phyloP scores from a whole-genome alignment of 352 stramenopile species.

The Phytophthora cryptogea region DNA sequence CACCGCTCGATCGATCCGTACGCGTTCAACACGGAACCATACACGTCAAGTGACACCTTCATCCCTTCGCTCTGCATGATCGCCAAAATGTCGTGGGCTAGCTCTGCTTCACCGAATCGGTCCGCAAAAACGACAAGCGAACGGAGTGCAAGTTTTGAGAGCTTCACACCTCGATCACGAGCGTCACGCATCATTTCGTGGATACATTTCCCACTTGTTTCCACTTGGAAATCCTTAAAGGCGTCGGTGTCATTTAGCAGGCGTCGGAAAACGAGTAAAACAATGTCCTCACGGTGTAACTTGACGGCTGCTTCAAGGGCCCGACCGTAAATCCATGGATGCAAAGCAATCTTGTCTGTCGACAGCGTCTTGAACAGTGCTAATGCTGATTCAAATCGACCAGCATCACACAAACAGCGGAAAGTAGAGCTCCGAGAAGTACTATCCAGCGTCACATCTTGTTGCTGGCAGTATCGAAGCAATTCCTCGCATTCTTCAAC shows the following conservation, averaged over 20 bases:
- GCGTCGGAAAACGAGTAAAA: slow-evolving; percentile 1
- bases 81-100: slow-evolving; percentile 2
- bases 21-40: slow-evolving; percentile 1
- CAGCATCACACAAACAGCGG: slow-evolving; percentile 1
- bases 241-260: neutral
- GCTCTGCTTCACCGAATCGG: slow-evolving; percentile 2
- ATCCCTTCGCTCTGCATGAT: slow-evolving; percentile 8
- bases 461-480: slow-evolving; percentile 50
- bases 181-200: neutral
- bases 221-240: neutral
- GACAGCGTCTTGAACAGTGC: neutral
- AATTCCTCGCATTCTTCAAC: slow-evolving; percentile 51
- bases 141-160: slow-evolving; percentile 4
- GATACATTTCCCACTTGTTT: neutral
- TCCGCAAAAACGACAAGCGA: slow-evolving; percentile 4
- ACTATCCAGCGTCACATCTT: slow-evolving; percentile 54
- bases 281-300: slow-evolving; percentile 1
- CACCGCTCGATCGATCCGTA: neutral
- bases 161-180: neutral
- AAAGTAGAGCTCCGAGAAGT: slow-evolving; percentile 12
- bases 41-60: slow-evolving; percentile 6
- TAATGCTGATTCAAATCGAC: slow-evolving; percentile 1
- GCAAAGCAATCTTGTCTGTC: neutral
- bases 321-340: neutral
- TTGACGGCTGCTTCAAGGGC: slow-evolving; percentile 6